Base-by-base conservation (phyloP, 257 asterid genomes). In the Rauvolfia tetraphylla region DNA sequence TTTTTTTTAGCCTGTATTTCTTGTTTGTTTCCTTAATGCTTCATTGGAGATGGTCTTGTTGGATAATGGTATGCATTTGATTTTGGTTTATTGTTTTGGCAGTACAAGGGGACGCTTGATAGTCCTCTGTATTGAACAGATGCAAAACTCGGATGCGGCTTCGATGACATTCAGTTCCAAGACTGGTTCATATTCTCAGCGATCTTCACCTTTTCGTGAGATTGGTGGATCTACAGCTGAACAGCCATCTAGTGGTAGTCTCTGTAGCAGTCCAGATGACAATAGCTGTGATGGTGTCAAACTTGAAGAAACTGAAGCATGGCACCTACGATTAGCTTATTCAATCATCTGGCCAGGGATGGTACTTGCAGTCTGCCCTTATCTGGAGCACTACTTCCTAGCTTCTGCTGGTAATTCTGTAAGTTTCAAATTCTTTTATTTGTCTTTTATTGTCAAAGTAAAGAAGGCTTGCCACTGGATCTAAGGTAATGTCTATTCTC, bases 21-120 rank as follows among this genome's bases (percentile, higher is more conserved):
- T 9, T 27, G 18, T 65, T 65, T 34, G 70, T 65, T 63, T 69
- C 34, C 29, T 66, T 25, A 54, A 0, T 10, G 39, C 72, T 56
- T 56, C 53, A 42, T 58, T 7, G 9, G 49, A 18, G 56, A 39
- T 53, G 22, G 5, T 63, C 31, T 71, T 49, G 22, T 27, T 20
- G 27, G 15, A 53, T 41, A n/a, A 68, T 69, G 33, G 25, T 31
- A 12, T 15, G 27, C 11, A 0, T 6, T 13, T 72, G 27, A 65
- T 39, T 57, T 53, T 54, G 34, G 48, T 14, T 27, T n/a, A 51
- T 51, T 20, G 36, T 33, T 85, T 79, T 83, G 72, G 81, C 92
- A 91, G 98, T 75, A 92, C 97, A 59, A 90, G 82, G 86, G 99
- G 98, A 38, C 99, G 97, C 79, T 77, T 95, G 87, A 80, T 92